Percentiles rank a stretch among this genome's conserved stretches.
phyloP scores from a whole-genome alignment of 2,329 filamentous ascomycete genomes.

The Didymella pomorum region DNA sequence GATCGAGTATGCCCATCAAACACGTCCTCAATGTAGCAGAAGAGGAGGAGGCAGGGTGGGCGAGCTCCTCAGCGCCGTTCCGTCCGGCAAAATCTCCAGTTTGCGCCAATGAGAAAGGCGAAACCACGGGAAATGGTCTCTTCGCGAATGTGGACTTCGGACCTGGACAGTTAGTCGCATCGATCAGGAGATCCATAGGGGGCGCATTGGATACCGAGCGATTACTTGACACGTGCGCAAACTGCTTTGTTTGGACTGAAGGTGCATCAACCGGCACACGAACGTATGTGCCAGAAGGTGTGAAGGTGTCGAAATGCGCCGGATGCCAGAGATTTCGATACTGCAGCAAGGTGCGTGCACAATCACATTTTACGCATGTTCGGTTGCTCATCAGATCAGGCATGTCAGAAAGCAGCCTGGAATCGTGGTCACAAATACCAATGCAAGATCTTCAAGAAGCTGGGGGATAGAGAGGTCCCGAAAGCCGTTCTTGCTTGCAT shows the following conservation, averaged over 20 bases:
- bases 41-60: constrained; percentile 17
- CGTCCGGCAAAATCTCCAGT: constrained; percentile 35
- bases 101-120: constrained; percentile 31
- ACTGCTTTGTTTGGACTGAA: constrained; percentile 61
- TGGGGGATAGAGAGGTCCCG: constrained; percentile 57
- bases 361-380: neutral
- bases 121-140: constrained; percentile 60
- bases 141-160: constrained; percentile 61
- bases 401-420: constrained; percentile 68
- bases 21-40: constrained; percentile 21
- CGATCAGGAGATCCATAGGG: constrained; percentile 61
- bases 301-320: constrained; percentile 62
- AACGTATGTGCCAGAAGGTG: constrained; percentile 44
- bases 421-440: constrained; percentile 66
- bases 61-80: constrained; percentile 25
- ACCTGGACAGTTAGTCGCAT: constrained; percentile 59
- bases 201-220: constrained; percentile 62
- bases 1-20: constrained; percentile 13
- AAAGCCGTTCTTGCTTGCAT: constrained; percentile 64
- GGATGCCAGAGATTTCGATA: constrained; percentile 67
- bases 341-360: constrained; percentile 62
- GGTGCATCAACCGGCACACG: constrained; percentile 42
- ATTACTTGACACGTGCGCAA: constrained; percentile 64
- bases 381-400: constrained; percentile 47
- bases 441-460: constrained; percentile 61